Percentiles rank a stretch among this genome's conserved stretches.
phyloP scores from a whole-genome alignment of 345 rosid genomes.

The Dipteronia sinensis region DNA sequence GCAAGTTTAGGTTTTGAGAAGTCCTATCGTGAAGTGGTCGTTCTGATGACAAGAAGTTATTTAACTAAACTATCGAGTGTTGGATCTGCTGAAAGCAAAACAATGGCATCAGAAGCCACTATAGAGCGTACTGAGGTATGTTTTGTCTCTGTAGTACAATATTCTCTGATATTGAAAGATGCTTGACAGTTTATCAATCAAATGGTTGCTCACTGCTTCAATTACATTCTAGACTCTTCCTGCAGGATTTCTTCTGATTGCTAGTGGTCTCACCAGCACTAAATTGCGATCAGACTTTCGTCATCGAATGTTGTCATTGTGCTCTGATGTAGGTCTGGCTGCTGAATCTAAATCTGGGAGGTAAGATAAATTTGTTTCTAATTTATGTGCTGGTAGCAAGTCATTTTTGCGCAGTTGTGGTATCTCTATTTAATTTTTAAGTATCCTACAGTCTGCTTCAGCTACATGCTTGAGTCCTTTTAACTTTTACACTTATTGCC shows the following conservation, averaged over 20 bases:
- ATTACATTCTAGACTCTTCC: conserved; percentile 93
- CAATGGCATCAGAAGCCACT: conserved; percentile 82
- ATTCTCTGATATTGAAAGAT: conserved; percentile 10
- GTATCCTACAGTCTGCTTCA: conserved; percentile 3
- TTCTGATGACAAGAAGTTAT: conserved; percentile 94
- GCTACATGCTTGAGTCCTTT: neutral
- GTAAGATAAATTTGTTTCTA: conserved; percentile 38
- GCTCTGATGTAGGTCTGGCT: conserved; percentile 97
- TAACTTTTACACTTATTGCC: conserved; percentile 2
- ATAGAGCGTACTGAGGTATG: conserved; percentile 92
- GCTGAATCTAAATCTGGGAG: conserved; percentile 98
- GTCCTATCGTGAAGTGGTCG: conserved; percentile 96
- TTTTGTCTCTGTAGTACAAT: conserved; percentile 12
- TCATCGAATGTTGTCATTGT: conserved; percentile 89
- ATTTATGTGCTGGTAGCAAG: conserved; percentile 15
- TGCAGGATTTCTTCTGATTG: conserved; percentile 95
- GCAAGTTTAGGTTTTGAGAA: conserved; percentile 99
- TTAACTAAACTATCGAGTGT: conserved; percentile 71
- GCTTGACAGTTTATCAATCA: conserved; percentile 28
- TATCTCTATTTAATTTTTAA: conserved; percentile 17
- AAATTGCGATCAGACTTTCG: conserved; percentile 91
- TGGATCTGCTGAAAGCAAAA: conserved; percentile 90
- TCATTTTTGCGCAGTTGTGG: neutral
- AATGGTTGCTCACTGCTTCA: conserved; percentile 54
- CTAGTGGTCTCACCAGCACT: conserved; percentile 65